phyloP scores from a whole-genome alignment of 257 asterid genomes.

The Solanum etuberosum region DNA sequence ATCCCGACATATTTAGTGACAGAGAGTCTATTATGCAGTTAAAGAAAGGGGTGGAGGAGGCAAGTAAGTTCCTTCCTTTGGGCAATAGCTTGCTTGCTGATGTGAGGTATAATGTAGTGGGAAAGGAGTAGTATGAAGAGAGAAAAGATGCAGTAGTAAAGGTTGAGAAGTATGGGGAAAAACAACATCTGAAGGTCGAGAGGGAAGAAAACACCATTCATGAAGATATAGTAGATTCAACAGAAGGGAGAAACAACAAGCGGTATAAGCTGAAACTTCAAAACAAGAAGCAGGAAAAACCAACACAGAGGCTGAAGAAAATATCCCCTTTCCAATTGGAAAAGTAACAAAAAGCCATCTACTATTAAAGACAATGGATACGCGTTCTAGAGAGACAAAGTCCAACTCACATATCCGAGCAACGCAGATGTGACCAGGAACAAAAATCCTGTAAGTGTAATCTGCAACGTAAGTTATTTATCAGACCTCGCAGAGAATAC shows the following conservation, averaged over 20 bases:
- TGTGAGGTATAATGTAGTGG: conserved; percentile 3
- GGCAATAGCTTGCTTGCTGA: conserved; percentile 18
- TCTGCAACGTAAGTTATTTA: conserved; percentile 28
- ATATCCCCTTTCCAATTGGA: background rate
- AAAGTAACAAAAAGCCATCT: background rate
- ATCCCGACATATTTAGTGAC: conserved; percentile 29
- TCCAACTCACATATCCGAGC: conserved; percentile 70
- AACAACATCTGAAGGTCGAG: conserved; percentile 20
- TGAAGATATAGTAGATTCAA: conserved; percentile 19
- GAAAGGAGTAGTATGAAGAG: conserved; percentile 9
- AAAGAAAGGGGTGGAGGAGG: conserved; percentile 54
- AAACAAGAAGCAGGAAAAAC: background rate
- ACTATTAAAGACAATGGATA: background rate
- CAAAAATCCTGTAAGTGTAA: conserved; percentile 79
- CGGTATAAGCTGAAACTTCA: too few relatives aligned
- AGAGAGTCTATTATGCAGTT: conserved; percentile 39
- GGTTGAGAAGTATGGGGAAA: conserved; percentile 16
- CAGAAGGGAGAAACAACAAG: background rate
- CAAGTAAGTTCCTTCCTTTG: conserved; percentile 48
- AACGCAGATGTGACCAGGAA: conserved; percentile 58
- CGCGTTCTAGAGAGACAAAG: background rate
- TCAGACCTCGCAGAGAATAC: background rate
- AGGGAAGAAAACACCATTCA: conserved; percentile 44
- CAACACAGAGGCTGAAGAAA: background rate
- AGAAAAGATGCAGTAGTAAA: conserved; percentile 10